A percentile compares a stretch with the other conserved stretches of the same genome.
phyloP scores from a whole-genome alignment of 129 eudicot species.

The Ambrosia trifida region DNA sequence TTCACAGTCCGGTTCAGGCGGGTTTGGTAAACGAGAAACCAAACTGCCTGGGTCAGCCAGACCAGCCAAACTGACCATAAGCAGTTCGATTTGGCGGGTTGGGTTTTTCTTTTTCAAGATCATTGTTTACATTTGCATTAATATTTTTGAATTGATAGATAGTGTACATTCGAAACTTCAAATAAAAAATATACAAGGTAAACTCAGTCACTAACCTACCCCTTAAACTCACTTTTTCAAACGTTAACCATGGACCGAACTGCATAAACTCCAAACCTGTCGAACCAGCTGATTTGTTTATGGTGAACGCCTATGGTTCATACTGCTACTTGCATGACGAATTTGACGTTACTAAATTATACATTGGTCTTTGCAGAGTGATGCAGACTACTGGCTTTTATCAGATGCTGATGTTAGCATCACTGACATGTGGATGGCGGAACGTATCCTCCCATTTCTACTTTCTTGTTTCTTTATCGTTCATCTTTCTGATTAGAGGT shows the following conservation, averaged over 20 bases:
- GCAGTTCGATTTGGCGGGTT: neutral
- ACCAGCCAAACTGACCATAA: neutral
- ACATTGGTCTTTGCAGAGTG: constrained; percentile 55
- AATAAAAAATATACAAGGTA: neutral
- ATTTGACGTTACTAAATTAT: constrained; percentile 4
- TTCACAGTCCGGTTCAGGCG: neutral
- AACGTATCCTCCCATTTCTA: constrained; percentile 59
- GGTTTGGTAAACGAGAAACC: neutral
- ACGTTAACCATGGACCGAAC: neutral
- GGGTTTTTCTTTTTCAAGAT: neutral
- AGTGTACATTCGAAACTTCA: neutral
- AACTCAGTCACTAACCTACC: too few relatives aligned
- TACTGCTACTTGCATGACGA: neutral
- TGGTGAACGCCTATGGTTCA: neutral
- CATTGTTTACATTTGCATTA: neutral
- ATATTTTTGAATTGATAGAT: neutral
- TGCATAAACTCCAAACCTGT: neutral
- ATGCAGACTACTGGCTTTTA: constrained; percentile 90
- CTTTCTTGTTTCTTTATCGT: neutral
- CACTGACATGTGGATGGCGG: constrained; percentile 82
- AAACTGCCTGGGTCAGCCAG: neutral
- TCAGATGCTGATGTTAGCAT: constrained; percentile 87
- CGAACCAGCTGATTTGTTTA: neutral
- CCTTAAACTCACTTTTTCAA: neutral
- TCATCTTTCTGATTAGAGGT: neutral